Evolutionary conservation across 2,329 filamentous ascomycete species (phyloP), one percentile per base, ranked within the genome.

Genomic region (Ceratocystis huliohia): DNA sequence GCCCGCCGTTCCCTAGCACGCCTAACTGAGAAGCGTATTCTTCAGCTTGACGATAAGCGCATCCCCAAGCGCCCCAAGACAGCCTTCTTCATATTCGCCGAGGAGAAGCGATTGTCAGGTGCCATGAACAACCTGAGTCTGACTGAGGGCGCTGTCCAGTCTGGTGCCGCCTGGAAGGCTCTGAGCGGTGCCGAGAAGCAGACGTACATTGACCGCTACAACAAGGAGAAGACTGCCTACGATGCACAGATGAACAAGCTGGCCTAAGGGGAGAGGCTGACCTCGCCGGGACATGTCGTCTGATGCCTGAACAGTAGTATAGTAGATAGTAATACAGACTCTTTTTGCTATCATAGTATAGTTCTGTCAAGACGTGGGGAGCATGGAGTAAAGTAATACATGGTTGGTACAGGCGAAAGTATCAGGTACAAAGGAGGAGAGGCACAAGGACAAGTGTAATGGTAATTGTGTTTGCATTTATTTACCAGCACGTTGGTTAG

Each of bases 1-100:
- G 79, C 81, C 25, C 82, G 82, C 66, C 69, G 59, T 6, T 69
- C 68, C 30, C 76, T 84, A 61, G 73, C 73, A 66, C 75, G 72
- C 65, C 75, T 77, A 65, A 71, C 71, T 64, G 68, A 70, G 62
- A 71, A 72, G 69, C 45, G 53, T 3, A 46, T 66, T 37, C 44
- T 48, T 61, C 71, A 72, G 69, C 77, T 84, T 69, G 69, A 68
- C 1, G 82, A 85, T 70, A 73, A 77, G 2, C 81, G 82, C 50
- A 69, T 75, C 44, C 82, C 82, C 69, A 79, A 77, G 72, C 70
- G 69, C 45, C 70, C 77, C 10, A 0, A 45, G 13, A 71, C 65
- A 13, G 28, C 76, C 30, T 83, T 71, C 69, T 61, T 65, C 7
- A 66, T 74, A 3, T 84, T 74, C 72, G 66, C 75, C 66, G 75